Evolutionary conservation across 140 eudicot species (phyloP).

Genomic region (Oenanthe javanica): DNA sequence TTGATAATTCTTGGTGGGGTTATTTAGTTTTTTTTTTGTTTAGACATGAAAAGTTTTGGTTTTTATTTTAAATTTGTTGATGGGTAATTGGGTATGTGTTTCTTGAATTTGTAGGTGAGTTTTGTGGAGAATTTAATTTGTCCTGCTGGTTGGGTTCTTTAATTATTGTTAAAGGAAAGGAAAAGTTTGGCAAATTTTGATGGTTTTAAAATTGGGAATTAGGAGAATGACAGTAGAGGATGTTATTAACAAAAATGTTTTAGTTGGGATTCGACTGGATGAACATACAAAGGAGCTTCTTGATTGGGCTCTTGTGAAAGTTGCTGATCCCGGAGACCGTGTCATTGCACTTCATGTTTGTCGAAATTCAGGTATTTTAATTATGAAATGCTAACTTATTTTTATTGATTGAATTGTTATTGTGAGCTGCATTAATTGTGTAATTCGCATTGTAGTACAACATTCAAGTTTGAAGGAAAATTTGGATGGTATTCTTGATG

Average conservation of each 20-base stretch:
- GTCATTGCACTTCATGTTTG: slow-evolving; percentile 79
- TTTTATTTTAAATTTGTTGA: slow-evolving; percentile 18
- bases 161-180: slow-evolving; percentile 1
- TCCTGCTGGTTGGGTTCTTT: slow-evolving; percentile 6
- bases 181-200: slow-evolving; percentile 38
- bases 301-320: slow-evolving; percentile 89
- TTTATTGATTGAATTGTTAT: not conserved
- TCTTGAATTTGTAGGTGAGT: slow-evolving; percentile 6
- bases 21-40: slow-evolving; percentile 4
- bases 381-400: not conserved
- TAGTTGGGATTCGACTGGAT: slow-evolving; percentile 87
- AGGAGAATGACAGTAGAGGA: slow-evolving; percentile 34
- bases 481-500: slow-evolving; percentile 69
- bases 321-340: slow-evolving; percentile 78
- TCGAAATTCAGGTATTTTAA: slow-evolving; percentile 52
- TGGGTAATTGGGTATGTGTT: not conserved
- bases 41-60: slow-evolving; percentile 7
- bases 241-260: slow-evolving; percentile 41
- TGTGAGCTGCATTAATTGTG: not conserved
- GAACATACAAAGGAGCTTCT: slow-evolving; percentile 59
- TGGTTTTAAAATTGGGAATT: slow-evolving; percentile 10
- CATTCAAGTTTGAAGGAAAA: slow-evolving; percentile 42
- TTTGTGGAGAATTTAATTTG: slow-evolving; percentile 4
- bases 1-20: slow-evolving; percentile 10
- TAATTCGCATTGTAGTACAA: slow-evolving; percentile 17